Evolutionary conservation across 305 asterid species (phyloP), one percentile per base, ranked within the genome.

Genomic region (Striga hermonthica): DNA sequence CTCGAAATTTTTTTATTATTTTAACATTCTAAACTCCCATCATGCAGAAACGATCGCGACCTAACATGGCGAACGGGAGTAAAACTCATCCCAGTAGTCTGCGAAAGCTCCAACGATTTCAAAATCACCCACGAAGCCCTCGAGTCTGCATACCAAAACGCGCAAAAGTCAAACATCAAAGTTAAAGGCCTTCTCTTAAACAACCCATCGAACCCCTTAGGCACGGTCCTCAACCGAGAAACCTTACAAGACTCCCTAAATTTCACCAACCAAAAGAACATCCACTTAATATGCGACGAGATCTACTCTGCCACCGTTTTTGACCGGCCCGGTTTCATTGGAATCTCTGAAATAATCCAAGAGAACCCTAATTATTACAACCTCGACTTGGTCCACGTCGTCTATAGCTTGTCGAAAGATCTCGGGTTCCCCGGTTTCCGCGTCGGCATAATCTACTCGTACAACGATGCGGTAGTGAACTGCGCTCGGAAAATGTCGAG

Each of bases 181-280:
- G 83, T 89, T 0, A 89, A 89, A 36, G 95, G 86, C 1, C 40
- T 89, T 47, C 85, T 89, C 57, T 73, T 89, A 44, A 86, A 82
- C 77, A 89, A 89, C 16, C 96, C 96, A 5, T 89, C 97, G 9
- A 89, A 89, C 39, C 97, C 97, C 44, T 58, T 89, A 4, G 95
- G 95, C 57, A 89, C 91, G 0, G 79, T 85, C 0, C 62, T 89
- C 4, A 89, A 83, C 71, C 52, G 79, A 28, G 79, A 85, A 22
- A 85, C 87, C 4, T 35, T 89, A 9, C 55, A 9, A 28, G 84
- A 79, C 12, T 66, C 81, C 0, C 38, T 85, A 1, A 57, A n/a
- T 9, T 89, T 89, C 79, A 72, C 56, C 16, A 68, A 57, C 10
- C 79, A 75, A 6, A 87, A 83, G 43, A 73, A 71, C 54, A 87